These are phyloP conservation scores for Waltergamsia citrina DNA, from an alignment of 2,329 filamentous ascomycete genomes.

Conservation along the genomic window DNA sequence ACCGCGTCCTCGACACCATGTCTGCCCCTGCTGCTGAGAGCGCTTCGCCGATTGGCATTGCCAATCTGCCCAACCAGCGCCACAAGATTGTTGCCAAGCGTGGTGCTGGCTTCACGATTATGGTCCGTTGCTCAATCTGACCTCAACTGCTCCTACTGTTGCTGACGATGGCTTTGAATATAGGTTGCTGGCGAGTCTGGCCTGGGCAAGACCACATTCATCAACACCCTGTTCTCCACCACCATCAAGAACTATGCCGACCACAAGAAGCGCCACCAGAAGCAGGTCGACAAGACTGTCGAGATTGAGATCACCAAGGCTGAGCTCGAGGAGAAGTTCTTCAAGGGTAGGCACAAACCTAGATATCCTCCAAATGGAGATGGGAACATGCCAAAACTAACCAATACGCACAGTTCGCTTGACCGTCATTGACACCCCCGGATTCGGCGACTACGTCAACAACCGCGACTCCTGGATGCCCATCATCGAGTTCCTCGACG, in stretches of 20 bases:
- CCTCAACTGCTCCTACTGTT: not conserved
- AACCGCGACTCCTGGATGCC: constrained; percentile 99
- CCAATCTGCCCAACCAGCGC: constrained; percentile 64
- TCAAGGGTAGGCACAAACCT: constrained; percentile 68
- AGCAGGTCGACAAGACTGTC: constrained; percentile 99
- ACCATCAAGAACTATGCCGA: constrained; percentile 99
- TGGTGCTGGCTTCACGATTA: constrained; percentile 97
- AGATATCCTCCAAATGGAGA: not conserved
- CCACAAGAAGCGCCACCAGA: constrained; percentile 97
- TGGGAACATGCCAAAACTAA: constrained; percentile 4
- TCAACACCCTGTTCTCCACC: constrained; percentile 99
- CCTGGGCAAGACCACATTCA: constrained; percentile 98
- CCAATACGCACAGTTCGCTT: constrained; percentile 62
- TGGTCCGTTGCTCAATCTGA: constrained; percentile 63
- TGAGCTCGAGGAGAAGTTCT: constrained; percentile 99
- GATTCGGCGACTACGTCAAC: constrained; percentile 99
- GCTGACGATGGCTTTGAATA: not conserved
- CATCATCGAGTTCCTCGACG: constrained; percentile 99
- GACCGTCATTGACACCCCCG: constrained; percentile 97
- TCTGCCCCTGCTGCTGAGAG: constrained; percentile 49
- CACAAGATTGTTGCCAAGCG: constrained; percentile 72
- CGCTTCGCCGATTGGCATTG: constrained; percentile 63
- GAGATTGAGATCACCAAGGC: constrained; percentile 99
- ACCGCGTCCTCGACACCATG: constrained; percentile 31
- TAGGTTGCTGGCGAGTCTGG: constrained; percentile 98